phyloP scores from a whole-genome alignment of 2,329 filamentous ascomycete genomes.

The Tolypocladium album region DNA sequence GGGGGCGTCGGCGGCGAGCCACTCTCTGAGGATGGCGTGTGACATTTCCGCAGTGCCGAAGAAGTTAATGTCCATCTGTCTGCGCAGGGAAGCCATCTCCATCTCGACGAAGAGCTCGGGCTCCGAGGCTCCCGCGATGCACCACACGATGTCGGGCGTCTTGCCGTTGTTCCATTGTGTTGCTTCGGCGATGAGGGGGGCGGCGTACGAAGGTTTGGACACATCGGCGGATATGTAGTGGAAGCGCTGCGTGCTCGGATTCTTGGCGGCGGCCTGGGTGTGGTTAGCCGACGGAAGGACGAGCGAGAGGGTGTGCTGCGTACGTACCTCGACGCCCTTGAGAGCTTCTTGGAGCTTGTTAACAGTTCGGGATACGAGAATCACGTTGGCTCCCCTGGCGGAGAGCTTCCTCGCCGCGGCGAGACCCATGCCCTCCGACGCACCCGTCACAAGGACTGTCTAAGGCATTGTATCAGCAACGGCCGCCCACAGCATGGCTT shows the following conservation, averaged over 20 bases:
- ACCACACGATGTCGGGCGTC: constrained; percentile 82
- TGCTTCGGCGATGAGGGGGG: constrained; percentile 58
- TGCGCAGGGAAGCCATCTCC: constrained; percentile 52
- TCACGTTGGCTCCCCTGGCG: constrained; percentile 72
- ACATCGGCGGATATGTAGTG: constrained; percentile 78
- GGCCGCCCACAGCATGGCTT: constrained; percentile 1
- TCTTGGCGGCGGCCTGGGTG: constrained; percentile 50
- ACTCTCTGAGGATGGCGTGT: constrained; percentile 64
- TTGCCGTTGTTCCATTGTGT: constrained; percentile 66
- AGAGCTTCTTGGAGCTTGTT: constrained; percentile 65
- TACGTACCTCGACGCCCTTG: constrained; percentile 54
- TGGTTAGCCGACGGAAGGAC: neutral
- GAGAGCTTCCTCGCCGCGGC: constrained; percentile 65
- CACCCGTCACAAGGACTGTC: constrained; percentile 85
- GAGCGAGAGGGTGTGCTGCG: constrained; percentile 5
- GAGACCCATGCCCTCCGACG: constrained; percentile 85
- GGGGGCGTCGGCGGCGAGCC: constrained; percentile 47
- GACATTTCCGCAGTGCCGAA: constrained; percentile 80
- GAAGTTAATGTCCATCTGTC: constrained; percentile 89
- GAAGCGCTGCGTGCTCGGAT: constrained; percentile 63
- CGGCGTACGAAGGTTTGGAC: constrained; percentile 57
- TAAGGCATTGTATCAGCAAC: constrained; percentile 23
- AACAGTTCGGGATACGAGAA: constrained; percentile 72
- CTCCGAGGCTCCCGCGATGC: constrained; percentile 64
- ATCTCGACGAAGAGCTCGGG: constrained; percentile 73